Evolutionary conservation across 768 basidiomycete genomes (phyloP).

Genomic region (Leccinum longicurvipes): DNA sequence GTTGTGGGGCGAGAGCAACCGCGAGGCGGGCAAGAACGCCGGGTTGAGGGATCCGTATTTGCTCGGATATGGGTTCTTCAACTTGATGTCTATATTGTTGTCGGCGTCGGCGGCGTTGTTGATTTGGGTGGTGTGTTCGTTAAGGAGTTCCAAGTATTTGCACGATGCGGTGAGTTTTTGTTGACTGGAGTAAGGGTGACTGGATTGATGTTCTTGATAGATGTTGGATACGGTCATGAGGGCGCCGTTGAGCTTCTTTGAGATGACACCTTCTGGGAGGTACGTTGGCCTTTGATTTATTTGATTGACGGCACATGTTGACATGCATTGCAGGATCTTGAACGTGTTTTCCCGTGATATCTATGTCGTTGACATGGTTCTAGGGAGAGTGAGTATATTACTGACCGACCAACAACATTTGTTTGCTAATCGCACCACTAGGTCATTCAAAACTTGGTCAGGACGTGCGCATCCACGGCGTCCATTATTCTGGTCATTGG

Average conservation of each 20-base stretch:
- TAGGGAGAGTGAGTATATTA: slow-evolving; percentile 50
- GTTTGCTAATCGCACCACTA: slow-evolving; percentile 10
- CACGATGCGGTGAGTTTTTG: slow-evolving; percentile 64
- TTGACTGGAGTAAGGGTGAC: not conserved
- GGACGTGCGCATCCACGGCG: slow-evolving; percentile 57
- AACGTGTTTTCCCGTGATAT: slow-evolving; percentile 91
- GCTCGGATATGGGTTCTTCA: slow-evolving; percentile 65
- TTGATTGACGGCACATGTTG: not conserved
- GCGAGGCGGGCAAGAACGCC: slow-evolving; percentile 50
- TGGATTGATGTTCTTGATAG: slow-evolving; percentile 33
- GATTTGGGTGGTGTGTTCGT: slow-evolving; percentile 74
- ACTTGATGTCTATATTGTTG: slow-evolving; percentile 52
- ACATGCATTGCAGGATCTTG: slow-evolving; percentile 53
- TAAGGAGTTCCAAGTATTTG: slow-evolving; percentile 69
- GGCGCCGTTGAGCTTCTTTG: slow-evolving; percentile 86
- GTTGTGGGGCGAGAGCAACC: slow-evolving; percentile 80
- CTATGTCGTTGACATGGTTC: slow-evolving; percentile 81
- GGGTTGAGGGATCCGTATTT: slow-evolving; percentile 57
- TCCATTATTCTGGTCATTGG: slow-evolving; percentile 74
- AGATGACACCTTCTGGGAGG: slow-evolving; percentile 83
- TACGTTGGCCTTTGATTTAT: slow-evolving; percentile 25
- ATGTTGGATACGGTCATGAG: slow-evolving; percentile 80
- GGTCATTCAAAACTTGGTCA: slow-evolving; percentile 65
- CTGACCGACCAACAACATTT: fast-evolving
- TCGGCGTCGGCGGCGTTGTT: slow-evolving; percentile 56